Evolutionary conservation across 352 stramenopile genomes (phyloP), one percentile per base, ranked within the genome.

Genomic region (Phytophthora parvispora): DNA sequence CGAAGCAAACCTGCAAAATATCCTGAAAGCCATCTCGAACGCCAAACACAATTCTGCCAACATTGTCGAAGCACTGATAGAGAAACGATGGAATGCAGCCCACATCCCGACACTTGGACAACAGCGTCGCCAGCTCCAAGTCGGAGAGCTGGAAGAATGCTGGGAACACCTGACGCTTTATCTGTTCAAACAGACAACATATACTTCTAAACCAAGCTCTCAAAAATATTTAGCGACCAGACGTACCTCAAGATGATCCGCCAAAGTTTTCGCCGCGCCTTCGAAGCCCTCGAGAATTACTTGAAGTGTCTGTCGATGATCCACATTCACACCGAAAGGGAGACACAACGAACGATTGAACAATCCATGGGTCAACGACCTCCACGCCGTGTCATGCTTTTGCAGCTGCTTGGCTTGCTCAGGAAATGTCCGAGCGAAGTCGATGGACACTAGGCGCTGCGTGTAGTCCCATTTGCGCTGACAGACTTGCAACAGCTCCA

Each of bases 1-100:
- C 18, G 9, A 3, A 3, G 31, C 50, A 13, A 29, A 77, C 69
- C 59, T 77, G 69, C 36, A 87, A 40, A 12, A 93, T 80, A 71
- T 92, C 82, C 66, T 93, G 85, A 34, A 89, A 91, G 1, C 68
- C 71, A 43, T 91, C 82, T 15, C 81, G 69, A 52, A 73, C 69
- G 12, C 83, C 83, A 34, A 93, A 92, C 10, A 83, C 77, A 12
- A 93, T 90, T 0, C 65, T 64, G 0, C 67, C 69, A 4, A 93
- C 74, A n/a, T 93, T 93, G 24, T 93, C 85, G 34, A 93, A 93
- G 42, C 83, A 91, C 45, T 85, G 81, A 24, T 80, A 81, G 0
- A 92, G 51, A 67, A 88, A 92, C 16, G 78, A 72, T 20, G 87
- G 78, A 45, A 91, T 87, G 31, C 69, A 72, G 16, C 73, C 71